Conservation (phyloP, 1,284 basidiomycete genomes). For the Lignosus rhinocerotis region DNA sequence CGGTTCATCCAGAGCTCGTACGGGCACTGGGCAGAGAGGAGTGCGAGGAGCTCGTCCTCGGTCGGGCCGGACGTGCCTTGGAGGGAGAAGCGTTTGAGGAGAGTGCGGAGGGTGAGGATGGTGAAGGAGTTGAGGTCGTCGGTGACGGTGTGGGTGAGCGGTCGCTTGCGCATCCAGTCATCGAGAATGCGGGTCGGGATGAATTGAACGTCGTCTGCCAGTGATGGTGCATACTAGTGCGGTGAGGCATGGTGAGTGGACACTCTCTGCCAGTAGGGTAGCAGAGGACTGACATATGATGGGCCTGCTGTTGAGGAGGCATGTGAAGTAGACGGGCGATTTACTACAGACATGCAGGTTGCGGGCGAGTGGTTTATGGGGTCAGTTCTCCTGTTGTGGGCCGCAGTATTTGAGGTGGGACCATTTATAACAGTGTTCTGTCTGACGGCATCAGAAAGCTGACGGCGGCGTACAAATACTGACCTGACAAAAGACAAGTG, state of each 20-base stretch:
- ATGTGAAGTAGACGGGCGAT: background rate
- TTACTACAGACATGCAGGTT: background rate
- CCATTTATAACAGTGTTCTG: background rate
- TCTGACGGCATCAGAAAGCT: background rate
- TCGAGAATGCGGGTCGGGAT: conserved; percentile 1
- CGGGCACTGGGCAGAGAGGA: background rate
- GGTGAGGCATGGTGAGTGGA: background rate
- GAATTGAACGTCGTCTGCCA: background rate
- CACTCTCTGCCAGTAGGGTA: background rate
- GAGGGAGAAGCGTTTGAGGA: background rate
- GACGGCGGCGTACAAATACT: background rate
- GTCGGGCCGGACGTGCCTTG: background rate
- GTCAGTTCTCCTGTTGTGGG: background rate
- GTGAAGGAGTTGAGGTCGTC: conserved; percentile 5
- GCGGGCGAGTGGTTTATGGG: background rate
- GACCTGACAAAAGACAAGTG: too few relatives aligned
- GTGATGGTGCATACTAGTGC: too few relatives aligned
- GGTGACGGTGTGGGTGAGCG: background rate
- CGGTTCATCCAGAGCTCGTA: conserved; percentile 3
- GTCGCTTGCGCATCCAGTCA: background rate
- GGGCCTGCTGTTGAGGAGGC: background rate
- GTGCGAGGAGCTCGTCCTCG: background rate
- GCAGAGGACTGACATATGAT: background rate
- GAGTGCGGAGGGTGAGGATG: background rate
- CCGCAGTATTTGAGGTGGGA: background rate